These are phyloP conservation scores for Sporothrix globosa DNA, from an alignment of 2,329 filamentous ascomycete genomes.

Conservation along the genomic window DNA sequence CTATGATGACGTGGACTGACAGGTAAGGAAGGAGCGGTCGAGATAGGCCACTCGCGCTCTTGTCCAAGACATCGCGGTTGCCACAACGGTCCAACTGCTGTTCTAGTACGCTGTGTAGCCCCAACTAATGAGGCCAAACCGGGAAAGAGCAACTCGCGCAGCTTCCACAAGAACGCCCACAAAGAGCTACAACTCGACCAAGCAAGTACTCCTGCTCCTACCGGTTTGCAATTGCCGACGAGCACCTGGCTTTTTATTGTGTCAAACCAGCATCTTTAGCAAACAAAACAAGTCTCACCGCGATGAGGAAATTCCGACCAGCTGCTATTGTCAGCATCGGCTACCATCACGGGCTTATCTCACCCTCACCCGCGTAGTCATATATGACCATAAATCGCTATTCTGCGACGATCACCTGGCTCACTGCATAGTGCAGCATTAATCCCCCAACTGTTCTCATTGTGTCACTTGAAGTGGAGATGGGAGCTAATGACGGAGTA, in stretches of 20 bases:
- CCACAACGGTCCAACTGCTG: background rate
- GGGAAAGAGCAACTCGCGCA: slow-evolving; percentile 13
- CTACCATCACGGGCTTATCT: background rate
- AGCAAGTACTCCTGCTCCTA: background rate
- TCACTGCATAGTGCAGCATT: background rate
- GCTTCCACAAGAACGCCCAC: background rate
- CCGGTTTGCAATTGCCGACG: background rate
- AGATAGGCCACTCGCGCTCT: background rate
- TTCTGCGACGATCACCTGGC: background rate
- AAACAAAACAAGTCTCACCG: background rate
- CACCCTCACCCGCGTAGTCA: background rate
- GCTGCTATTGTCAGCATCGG: background rate
- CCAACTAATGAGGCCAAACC: slow-evolving; percentile 16
- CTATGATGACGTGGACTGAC: slow-evolving; percentile 18
- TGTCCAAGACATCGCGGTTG: slow-evolving; percentile 10
- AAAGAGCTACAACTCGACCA: background rate
- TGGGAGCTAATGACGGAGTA: background rate
- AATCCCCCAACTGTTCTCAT: background rate
- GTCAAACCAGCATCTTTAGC: background rate
- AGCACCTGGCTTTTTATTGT: background rate
- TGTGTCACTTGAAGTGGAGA: too few relatives aligned
- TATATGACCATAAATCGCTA: background rate
- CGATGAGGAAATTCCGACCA: slow-evolving; percentile 2
- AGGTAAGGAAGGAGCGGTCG: slow-evolving; percentile 3
- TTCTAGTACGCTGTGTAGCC: slow-evolving; percentile 9